phyloP scores from a whole-genome alignment of 208 protist species.

The Crithidia thermophila region DNA sequence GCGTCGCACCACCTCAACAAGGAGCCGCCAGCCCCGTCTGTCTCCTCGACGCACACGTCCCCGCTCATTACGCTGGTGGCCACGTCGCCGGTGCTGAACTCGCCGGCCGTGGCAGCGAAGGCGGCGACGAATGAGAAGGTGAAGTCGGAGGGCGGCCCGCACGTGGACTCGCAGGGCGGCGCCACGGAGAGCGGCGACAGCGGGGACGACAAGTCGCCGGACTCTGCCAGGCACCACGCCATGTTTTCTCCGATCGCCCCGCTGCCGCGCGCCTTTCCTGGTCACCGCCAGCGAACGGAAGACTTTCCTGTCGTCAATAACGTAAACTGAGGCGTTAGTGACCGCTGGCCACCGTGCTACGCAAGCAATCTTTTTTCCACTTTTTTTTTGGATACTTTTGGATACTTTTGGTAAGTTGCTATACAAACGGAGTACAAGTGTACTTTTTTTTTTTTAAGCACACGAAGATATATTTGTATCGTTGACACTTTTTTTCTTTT shows the following conservation, averaged over 20 bases:
- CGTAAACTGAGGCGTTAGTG: too few species aligned
- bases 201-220: constrained; percentile 2
- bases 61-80: not conserved
- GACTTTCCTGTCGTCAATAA: constrained; percentile 11
- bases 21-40: not conserved
- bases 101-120: not conserved
- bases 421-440: too few species aligned
- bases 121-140: not conserved
- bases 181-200: constrained; percentile 18
- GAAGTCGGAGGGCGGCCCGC: not conserved
- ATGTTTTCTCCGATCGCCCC: constrained; percentile 21
- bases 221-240: not conserved
- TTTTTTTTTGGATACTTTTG: too few species aligned
- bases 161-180: constrained; percentile 6
- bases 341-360: too few species aligned
- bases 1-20: too few species aligned
- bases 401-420: too few species aligned
- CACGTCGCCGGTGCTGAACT: not conserved
- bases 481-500: not conserved
- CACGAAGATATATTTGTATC: too few species aligned
- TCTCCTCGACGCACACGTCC: not conserved
- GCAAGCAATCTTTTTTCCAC: too few species aligned
- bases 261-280: constrained; percentile 4
- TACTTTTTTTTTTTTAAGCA: not conserved
- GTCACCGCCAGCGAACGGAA: constrained; percentile 10